Conservation (phyloP, 192 early-diverging fungal species). For the Lobulomyces angularis region DNA sequence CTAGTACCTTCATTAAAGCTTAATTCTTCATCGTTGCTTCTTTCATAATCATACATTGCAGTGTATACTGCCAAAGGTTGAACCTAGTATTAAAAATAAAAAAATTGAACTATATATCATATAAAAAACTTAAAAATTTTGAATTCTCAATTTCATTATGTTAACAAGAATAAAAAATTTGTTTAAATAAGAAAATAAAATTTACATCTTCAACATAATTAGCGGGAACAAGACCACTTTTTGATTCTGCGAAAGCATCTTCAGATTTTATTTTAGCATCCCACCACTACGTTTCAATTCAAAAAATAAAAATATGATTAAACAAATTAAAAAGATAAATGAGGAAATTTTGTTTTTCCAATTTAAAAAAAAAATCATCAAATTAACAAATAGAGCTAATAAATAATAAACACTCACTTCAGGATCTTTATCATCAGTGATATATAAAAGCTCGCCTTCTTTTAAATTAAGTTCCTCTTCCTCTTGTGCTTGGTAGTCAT, state of each 20-base stretch:
- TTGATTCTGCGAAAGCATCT: constrained; percentile 29
- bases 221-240: constrained; percentile 30
- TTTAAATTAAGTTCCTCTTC: constrained; percentile 73
- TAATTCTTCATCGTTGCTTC: constrained; percentile 35
- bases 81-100: background rate
- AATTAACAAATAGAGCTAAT: no score
- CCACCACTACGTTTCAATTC: no score
- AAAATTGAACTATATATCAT: background rate
- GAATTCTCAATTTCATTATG: background rate
- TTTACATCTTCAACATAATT: constrained; percentile 38
- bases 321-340: no score
- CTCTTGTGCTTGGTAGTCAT: constrained; percentile 68
- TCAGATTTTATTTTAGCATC: constrained; percentile 10
- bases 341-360: no score
- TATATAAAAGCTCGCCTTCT: constrained; percentile 57
- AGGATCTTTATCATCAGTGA: constrained; percentile 33
- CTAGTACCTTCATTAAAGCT: constrained; percentile 24
- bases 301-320: no score
- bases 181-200: background rate
- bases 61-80: constrained; percentile 4
- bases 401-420: no score
- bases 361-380: no score
- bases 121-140: background rate
- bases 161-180: background rate
- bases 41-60: constrained; percentile 35